These are phyloP conservation scores for Morella rubra DNA, from an alignment of 306 rosid species.

Conservation along the genomic window DNA sequence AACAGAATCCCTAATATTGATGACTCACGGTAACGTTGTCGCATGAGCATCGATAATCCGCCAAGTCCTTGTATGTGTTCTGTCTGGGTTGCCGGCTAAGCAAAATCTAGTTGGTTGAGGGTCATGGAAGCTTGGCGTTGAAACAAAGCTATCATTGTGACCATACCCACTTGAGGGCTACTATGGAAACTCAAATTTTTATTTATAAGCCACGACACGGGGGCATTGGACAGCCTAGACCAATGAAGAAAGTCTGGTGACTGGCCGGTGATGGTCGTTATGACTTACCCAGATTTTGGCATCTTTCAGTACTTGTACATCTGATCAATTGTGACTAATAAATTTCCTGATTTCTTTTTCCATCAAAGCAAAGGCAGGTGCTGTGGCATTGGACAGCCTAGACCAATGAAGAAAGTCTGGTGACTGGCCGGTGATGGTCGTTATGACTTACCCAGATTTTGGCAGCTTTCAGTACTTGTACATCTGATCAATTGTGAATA, in stretches of 20 bases:
- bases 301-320: neutral
- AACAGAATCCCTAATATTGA: neutral
- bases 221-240: conserved; percentile 9
- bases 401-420: neutral
- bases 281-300: neutral
- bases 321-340: neutral
- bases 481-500: neutral
- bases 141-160: conserved; percentile 40
- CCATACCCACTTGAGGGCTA: conserved; percentile 11
- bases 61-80: neutral
- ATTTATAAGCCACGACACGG: neutral
- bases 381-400: neutral
- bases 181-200: conserved; percentile 5
- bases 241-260: neutral
- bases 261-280: conserved; percentile 16
- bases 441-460: neutral
- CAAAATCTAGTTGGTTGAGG: conserved; percentile 26
- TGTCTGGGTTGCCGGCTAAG: conserved; percentile 44
- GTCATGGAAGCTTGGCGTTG: conserved; percentile 44
- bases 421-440: conserved; percentile 14
- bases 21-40: neutral
- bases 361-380: neutral
- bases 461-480: neutral
- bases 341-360: neutral
- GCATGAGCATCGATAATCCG: conserved; percentile 3